Percentiles rank a stretch among this genome's conserved stretches.
Evolutionary conservation across 2,329 filamentous ascomycete species (phyloP).

Genomic region (Chaetomium sp.): DNA sequence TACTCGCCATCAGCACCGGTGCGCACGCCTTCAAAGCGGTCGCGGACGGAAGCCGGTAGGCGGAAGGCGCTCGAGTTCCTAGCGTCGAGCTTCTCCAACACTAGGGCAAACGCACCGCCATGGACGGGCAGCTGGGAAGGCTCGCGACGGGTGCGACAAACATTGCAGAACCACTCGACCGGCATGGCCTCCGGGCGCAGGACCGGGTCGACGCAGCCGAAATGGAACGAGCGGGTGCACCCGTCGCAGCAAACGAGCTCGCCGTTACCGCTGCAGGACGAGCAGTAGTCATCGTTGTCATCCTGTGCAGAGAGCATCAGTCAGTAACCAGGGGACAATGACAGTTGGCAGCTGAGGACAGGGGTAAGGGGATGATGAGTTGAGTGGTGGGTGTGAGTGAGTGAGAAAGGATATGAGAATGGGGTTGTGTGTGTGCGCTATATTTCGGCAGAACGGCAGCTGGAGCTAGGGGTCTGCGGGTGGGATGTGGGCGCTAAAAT

Average conservation of each 20-base stretch:
- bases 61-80: slow-evolving; percentile 66
- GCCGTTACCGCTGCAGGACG: slow-evolving; percentile 75
- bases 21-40: slow-evolving; percentile 72
- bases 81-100: slow-evolving; percentile 60
- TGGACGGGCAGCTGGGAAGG: slow-evolving; percentile 40
- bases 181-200: slow-evolving; percentile 56
- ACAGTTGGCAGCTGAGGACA: not conserved
- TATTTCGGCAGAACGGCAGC: slow-evolving; percentile 28
- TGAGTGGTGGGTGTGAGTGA: too few relatives aligned
- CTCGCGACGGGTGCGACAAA: slow-evolving; percentile 51
- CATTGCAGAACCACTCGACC: slow-evolving; percentile 80
- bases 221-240: slow-evolving; percentile 85
- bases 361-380: too few relatives aligned
- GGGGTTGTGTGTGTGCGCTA: too few relatives aligned
- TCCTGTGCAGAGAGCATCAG: slow-evolving; percentile 35
- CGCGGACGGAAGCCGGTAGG: slow-evolving; percentile 64
- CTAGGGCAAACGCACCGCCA: slow-evolving; percentile 52
- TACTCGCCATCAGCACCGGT: slow-evolving; percentile 75
- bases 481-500: slow-evolving; percentile 17
- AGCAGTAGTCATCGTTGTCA: slow-evolving; percentile 88
- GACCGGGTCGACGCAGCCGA: slow-evolving; percentile 78
- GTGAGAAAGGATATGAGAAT: too few relatives aligned
- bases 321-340: slow-evolving; percentile 1
- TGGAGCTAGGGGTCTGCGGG: slow-evolving; percentile 4
- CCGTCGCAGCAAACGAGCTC: slow-evolving; percentile 90